Percentiles rank a stretch among this genome's conserved stretches.
Evolutionary conservation across 306 rosid genomes (phyloP).

Genomic region (Elaeagnus macrophylla): DNA sequence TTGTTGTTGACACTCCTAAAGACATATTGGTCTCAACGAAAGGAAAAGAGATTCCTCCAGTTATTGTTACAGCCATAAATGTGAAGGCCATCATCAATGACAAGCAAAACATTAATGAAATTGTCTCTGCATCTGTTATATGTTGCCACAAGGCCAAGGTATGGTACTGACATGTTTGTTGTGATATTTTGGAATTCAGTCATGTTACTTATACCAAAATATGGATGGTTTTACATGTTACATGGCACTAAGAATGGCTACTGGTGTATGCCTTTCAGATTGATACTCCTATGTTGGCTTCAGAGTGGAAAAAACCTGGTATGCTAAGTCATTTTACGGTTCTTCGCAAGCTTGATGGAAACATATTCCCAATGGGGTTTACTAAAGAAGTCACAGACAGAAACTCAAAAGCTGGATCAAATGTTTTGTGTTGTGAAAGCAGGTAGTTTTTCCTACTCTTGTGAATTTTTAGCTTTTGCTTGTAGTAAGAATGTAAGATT

Average conservation of each 20-base stretch:
- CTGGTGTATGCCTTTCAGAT: slow-evolving; percentile 51
- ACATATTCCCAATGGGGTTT: slow-evolving; percentile 80
- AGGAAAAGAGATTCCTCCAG: slow-evolving; percentile 57
- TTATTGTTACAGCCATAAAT: slow-evolving; percentile 67
- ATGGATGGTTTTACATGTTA: slow-evolving; percentile 2
- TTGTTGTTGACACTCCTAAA: slow-evolving; percentile 64
- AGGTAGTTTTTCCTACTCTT: slow-evolving; percentile 38
- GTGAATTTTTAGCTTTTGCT: slow-evolving; percentile 7
- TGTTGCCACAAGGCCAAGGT: slow-evolving; percentile 88
- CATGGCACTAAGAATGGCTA: slow-evolving; percentile 9
- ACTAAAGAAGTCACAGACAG: slow-evolving; percentile 57
- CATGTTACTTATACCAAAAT: neutral
- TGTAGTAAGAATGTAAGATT: slow-evolving; percentile 1
- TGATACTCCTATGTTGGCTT: slow-evolving; percentile 85
- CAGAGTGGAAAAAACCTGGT: slow-evolving; percentile 81
- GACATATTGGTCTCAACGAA: slow-evolving; percentile 40
- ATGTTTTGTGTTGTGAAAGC: slow-evolving; percentile 66
- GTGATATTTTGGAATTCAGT: neutral
- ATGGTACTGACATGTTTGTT: slow-evolving; percentile 12
- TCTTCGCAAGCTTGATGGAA: slow-evolving; percentile 82
- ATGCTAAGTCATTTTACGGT: slow-evolving; percentile 88
- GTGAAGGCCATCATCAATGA: slow-evolving; percentile 71
- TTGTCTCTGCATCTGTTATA: slow-evolving; percentile 86
- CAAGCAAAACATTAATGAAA: slow-evolving; percentile 63
- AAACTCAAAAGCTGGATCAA: slow-evolving; percentile 66